These are phyloP conservation scores for Chalaropsis ovoidea DNA, from an alignment of 2,329 filamentous ascomycete genomes.

Conservation along the genomic window DNA sequence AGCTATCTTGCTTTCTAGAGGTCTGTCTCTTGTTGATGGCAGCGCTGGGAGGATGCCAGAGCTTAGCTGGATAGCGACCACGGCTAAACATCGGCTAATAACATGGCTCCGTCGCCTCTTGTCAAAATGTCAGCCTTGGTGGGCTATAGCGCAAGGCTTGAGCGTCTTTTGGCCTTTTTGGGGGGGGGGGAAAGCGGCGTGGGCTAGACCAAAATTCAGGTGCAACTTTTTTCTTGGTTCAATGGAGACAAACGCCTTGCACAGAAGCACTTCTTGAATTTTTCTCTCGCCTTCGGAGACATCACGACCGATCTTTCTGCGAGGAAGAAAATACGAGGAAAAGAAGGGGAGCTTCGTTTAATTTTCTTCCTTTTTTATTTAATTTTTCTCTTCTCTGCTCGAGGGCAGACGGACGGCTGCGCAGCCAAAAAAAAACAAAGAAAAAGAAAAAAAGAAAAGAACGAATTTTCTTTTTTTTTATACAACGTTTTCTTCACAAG, in stretches of 20 bases:
- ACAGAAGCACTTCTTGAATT: neutral
- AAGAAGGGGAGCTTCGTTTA: neutral
- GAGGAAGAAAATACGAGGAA: conserved; percentile 9
- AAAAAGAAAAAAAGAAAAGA: neutral
- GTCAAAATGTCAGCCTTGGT: conserved; percentile 18
- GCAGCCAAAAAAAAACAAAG: neutral
- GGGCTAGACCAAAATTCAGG: neutral
- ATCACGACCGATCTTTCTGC: conserved; percentile 2
- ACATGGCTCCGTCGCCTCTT: neutral
- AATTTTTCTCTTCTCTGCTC: neutral
- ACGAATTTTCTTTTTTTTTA: neutral
- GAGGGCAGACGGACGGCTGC: neutral
- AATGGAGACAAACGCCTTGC: conserved; percentile 12
- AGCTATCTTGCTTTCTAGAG: neutral
- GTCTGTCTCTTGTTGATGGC: neutral
- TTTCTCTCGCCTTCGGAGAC: conserved; percentile 11
- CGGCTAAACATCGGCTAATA: conserved; percentile 21
- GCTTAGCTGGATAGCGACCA: neutral
- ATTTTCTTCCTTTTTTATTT: conserved; percentile 10
- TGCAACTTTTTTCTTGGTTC: conserved; percentile 17
- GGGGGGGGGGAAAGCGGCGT: conserved; percentile 5
- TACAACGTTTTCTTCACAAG: conserved; percentile 2
- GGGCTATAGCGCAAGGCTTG: conserved; percentile 14
- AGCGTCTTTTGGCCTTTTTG: conserved; percentile 4
- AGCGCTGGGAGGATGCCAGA: conserved; percentile 4